Evolutionary conservation across 345 rosid genomes (phyloP).

Genomic region (Euphorbia tirucalli): DNA sequence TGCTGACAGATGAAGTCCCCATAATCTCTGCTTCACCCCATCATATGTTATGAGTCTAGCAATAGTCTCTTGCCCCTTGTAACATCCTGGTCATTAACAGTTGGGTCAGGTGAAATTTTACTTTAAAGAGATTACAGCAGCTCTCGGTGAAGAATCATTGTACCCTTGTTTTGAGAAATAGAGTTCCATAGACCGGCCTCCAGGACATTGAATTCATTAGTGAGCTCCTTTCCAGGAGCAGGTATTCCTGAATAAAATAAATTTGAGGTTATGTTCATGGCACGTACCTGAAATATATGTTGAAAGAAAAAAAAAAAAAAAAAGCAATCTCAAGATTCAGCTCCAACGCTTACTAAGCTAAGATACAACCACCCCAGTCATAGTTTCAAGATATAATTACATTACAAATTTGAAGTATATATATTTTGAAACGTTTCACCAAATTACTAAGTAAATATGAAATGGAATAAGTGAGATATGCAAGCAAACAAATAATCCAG

Average conservation of each 20-base stretch:
- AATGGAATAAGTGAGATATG: background rate
- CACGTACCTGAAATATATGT: background rate
- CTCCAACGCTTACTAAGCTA: too few species aligned
- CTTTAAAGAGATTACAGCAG: background rate
- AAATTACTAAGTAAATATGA: background rate
- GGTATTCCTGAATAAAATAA: slow-evolving; percentile 69
- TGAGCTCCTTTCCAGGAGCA: slow-evolving; percentile 81
- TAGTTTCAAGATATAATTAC: background rate
- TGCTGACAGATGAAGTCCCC: slow-evolving; percentile 72
- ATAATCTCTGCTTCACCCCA: slow-evolving; percentile 78
- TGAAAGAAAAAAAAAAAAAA: background rate
- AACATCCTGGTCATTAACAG: slow-evolving; percentile 56
- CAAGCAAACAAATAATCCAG: background rate
- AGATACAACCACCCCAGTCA: too few species aligned
- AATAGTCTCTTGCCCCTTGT: slow-evolving; percentile 90
- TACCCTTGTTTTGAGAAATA: slow-evolving; percentile 82
- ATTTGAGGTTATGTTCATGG: background rate
- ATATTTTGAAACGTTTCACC: background rate
- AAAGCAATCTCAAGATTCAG: background rate
- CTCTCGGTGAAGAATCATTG: background rate
- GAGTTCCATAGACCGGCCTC: slow-evolving; percentile 94
- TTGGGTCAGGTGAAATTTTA: slow-evolving; percentile 3
- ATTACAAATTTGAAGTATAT: background rate
- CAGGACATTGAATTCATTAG: slow-evolving; percentile 73
- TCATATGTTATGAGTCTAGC: slow-evolving; percentile 81